phyloP scores from a whole-genome alignment of 148 eudicot genomes.

The Simmondsia chinensis region DNA sequence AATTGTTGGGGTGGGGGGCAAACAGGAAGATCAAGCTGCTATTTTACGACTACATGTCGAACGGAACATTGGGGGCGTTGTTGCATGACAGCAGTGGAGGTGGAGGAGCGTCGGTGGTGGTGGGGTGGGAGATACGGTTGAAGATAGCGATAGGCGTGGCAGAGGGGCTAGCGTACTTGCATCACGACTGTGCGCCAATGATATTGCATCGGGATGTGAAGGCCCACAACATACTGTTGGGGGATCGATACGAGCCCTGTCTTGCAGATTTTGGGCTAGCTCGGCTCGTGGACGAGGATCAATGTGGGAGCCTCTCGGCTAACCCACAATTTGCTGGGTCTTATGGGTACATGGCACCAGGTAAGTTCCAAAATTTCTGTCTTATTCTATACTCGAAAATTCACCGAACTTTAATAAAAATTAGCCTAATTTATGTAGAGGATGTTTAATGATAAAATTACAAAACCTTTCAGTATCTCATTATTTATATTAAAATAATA shows the following conservation, averaged over 20 bases:
- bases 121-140: conserved; percentile 67
- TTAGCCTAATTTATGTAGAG: too few species aligned
- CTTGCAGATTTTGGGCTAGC: conserved; percentile 93
- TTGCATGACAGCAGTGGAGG: conserved; percentile 42
- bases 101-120: conserved; percentile 17
- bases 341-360: conserved; percentile 92
- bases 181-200: conserved; percentile 75
- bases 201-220: conserved; percentile 87
- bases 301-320: conserved; percentile 35
- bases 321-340: conserved; percentile 82
- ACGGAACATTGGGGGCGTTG: conserved; percentile 58
- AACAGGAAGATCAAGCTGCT: conserved; percentile 58
- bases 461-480: too few species aligned
- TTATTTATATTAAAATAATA: too few species aligned
- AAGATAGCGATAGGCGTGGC: conserved; percentile 85
- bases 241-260: conserved; percentile 73
- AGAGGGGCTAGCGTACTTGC: conserved; percentile 79
- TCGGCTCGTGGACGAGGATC: conserved; percentile 63
- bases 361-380: conserved; percentile 29
- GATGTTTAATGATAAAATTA: too few species aligned
- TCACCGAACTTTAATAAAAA: too few species aligned
- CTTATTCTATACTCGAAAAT: too few species aligned
- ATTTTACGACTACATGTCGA: conserved; percentile 64
- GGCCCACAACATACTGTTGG: conserved; percentile 70
- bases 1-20: conserved; percentile 72